Evolutionary conservation across 257 asterid genomes (phyloP), one percentile per base, ranked within the genome.

Genomic region (Handroanthus guayacan): DNA sequence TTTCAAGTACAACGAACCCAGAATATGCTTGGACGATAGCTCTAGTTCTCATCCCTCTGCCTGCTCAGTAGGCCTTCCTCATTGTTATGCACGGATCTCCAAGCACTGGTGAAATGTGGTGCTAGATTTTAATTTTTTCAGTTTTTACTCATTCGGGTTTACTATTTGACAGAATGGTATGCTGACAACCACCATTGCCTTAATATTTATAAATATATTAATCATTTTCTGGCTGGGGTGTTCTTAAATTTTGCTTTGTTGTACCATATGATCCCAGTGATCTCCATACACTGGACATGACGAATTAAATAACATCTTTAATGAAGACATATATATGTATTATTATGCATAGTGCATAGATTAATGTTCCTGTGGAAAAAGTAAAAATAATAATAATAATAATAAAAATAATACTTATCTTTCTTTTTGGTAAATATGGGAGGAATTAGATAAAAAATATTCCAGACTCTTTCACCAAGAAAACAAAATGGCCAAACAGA

Each of bases 391-490:
- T n/a, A 25, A 25, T 25, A 25, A 25, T n/a, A 5, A 3, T 48
- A 48, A 7, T 48, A 7, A 7, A 0, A 48, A 7, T 48, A 18
- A 3, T 9, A 51, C 64, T 69, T 57, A 20, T 45, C 34, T 63
- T 75, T 18, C 13, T 34, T 37, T 56, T 12, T 17, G 44, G 69
- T 9, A 71, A 78, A 75, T 71, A 62, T 20, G 67, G 25, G 31
- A 66, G 58, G 57, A 65, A 60, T 25, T n/a, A 7, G 75, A 51
- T 47, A 45, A 62, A 55, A 76, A 25, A 25, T 25, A 83, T 74
- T 74, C 48, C 70, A 81, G 65, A 79, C 52, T 51, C 69, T 6
- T 18, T 47, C 61, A 67, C 55, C 34, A 16, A 57, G 5, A 13
- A 52, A 58, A 68, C 44, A 70, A 60, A 61, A 51, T 43, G 25